Evolutionary conservation across 768 basidiomycete genomes (phyloP), one percentile per base, ranked within the genome.

Genomic region (Hydnum rufescens): DNA sequence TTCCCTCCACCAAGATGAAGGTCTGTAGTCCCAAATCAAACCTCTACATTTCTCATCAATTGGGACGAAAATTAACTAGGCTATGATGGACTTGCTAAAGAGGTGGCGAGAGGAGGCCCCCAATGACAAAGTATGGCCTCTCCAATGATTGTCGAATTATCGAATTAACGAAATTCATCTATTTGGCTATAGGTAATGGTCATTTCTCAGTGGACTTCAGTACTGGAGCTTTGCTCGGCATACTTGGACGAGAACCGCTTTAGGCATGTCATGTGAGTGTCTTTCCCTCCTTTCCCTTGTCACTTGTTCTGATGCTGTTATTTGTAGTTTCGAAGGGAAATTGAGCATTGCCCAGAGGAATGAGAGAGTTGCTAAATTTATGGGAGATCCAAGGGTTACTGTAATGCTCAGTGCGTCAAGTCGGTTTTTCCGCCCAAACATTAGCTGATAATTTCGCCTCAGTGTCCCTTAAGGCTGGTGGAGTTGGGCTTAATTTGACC

Each of bases 1-100:
- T 78, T 32, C 78, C 79, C 0, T 80, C 79, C 3, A 80, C 78
- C 2, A 84, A 83, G 70, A 80, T 82, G 79, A 77, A 77, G 67
- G 77, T 77, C 54, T 32, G 67, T 58, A 22, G 5, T 49, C 23
- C 23, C 29, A 19, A 5, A 5, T 13, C 22, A 47, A 8, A 39
- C 8, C 19, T 22, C 22, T 32, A 4, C 22, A 13, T 49, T 6
- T 32, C 32, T 55, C 25, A 52, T 43, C 3, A 2, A 48, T 42
- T 23, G 23, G 48, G n/a, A 30, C 39, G n/a, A n/a, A 26, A 31
- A 48, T 13, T 19, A 4, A n/a, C 3, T 47, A 72, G 74, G 67
- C 64, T 48, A 76, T 76, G 74, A 82, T 81, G 71, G 67, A 75
- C n/a, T 62, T 68, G 6, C 61, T 83, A 3, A 54, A 64, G 32